phyloP scores from a whole-genome alignment of 805 yeast species.

The Candida lessepsii region DNA sequence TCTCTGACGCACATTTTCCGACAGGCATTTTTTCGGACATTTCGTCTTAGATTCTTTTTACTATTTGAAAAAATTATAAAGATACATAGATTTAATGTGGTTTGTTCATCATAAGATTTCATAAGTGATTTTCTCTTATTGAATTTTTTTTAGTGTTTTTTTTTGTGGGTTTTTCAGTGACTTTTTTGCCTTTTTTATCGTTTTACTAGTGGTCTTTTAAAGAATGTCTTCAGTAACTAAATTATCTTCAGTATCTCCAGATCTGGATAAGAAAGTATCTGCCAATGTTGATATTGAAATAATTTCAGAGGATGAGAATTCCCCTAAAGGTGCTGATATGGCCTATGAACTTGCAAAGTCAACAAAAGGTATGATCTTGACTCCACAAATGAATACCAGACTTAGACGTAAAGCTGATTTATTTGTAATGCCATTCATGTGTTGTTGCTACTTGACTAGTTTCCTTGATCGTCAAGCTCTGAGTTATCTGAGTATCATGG shows the following conservation, averaged over 20 bases:
- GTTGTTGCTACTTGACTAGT: conserved; percentile 24
- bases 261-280: conserved; percentile 6
- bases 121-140: neutral
- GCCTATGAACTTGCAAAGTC: conserved; percentile 33
- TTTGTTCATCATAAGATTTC: neutral
- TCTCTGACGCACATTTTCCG: neutral
- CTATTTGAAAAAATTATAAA: neutral
- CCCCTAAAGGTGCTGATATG: conserved; percentile 31
- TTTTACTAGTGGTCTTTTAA: too few species aligned
- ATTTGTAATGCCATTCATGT: conserved; percentile 24
- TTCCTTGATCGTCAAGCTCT: conserved; percentile 36
- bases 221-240: neutral
- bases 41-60: neutral
- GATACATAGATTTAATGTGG: neutral
- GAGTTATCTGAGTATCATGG: conserved; percentile 38
- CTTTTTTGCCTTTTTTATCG: too few species aligned
- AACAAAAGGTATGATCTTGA: conserved; percentile 14
- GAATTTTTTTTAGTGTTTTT: too few species aligned
- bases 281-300: conserved; percentile 8
- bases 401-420: conserved; percentile 20
- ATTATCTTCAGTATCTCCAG: neutral
- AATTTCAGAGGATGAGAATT: neutral
- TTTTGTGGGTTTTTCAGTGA: neutral
- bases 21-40: neutral
- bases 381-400: conserved; percentile 15